Conservation (phyloP, 2,329 filamentous ascomycete genomes). For the Rosellinia necatrix region DNA sequence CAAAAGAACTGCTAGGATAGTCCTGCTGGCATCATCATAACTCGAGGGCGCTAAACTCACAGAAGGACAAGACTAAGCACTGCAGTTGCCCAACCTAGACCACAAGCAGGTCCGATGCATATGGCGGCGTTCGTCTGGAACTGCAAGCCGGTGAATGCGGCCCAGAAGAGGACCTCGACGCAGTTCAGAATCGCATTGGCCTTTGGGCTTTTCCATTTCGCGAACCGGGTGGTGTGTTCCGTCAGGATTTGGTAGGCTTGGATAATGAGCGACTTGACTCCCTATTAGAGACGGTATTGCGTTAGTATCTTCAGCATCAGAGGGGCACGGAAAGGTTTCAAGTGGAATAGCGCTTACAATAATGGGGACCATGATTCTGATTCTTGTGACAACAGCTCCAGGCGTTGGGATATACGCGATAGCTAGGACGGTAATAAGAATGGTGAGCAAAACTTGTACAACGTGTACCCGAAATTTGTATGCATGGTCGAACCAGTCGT, state of each 20-base stretch:
- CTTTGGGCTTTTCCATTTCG: background rate
- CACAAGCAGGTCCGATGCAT: background rate
- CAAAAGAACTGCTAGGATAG: no score
- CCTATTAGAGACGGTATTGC: background rate
- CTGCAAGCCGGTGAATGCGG: background rate
- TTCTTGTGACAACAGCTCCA: background rate
- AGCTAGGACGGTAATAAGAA: background rate
- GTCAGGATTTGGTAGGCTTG: background rate
- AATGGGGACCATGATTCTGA: background rate
- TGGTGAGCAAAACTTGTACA: background rate
- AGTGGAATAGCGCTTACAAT: background rate
- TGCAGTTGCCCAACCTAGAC: background rate
- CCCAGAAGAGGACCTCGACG: background rate
- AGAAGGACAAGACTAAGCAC: background rate
- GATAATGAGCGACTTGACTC: background rate
- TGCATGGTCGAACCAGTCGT: background rate
- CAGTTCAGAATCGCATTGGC: background rate
- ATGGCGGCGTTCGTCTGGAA: background rate
- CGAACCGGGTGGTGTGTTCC: background rate
- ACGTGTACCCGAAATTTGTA: background rate
- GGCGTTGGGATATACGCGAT: background rate
- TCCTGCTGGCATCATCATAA: no score
- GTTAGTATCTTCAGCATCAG: background rate
- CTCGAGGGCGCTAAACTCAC: background rate
- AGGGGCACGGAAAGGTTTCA: background rate